Evolutionary conservation across 2,329 filamentous ascomycete species (phyloP).

Genomic region (Tolypocladium ovalisporum): DNA sequence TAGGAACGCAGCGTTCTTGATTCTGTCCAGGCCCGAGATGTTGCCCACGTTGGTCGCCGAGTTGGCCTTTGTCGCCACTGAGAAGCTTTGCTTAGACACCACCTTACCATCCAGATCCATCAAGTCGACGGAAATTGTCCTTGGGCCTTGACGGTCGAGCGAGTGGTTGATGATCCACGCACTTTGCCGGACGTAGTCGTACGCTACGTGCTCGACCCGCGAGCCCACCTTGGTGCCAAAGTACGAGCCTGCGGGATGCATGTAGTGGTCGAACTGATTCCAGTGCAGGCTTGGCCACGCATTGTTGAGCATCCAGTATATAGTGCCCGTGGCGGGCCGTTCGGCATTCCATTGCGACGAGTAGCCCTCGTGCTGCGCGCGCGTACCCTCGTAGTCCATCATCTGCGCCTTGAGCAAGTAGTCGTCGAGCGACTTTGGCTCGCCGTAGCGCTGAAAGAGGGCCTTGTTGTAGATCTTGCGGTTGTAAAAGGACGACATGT

Average conservation of each 20-base stretch:
- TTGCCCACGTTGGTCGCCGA: slow-evolving; percentile 19
- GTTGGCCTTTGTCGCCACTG: slow-evolving; percentile 30
- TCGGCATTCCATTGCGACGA: slow-evolving; percentile 35
- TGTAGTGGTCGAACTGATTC: slow-evolving; percentile 54
- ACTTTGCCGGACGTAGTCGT: slow-evolving; percentile 34
- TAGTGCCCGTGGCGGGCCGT: slow-evolving; percentile 45
- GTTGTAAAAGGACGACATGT: slow-evolving; percentile 41
- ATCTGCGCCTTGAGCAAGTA: slow-evolving; percentile 51
- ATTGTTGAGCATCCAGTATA: slow-evolving; percentile 60
- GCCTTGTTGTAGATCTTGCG: slow-evolving; percentile 47
- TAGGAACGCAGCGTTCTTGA: slow-evolving; percentile 36
- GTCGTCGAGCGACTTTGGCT: slow-evolving; percentile 39
- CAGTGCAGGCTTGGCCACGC: slow-evolving; percentile 57
- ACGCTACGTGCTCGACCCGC: slow-evolving; percentile 41
- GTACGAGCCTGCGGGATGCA: slow-evolving; percentile 45
- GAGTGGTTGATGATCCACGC: slow-evolving; percentile 47
- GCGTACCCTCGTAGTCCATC: slow-evolving; percentile 53
- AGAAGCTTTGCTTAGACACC: slow-evolving; percentile 21
- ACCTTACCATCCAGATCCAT: slow-evolving; percentile 34
- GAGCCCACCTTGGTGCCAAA: slow-evolving; percentile 45
- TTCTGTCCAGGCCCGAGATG: slow-evolving; percentile 13
- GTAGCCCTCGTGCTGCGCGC: slow-evolving; percentile 48
- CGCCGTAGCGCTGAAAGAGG: slow-evolving; percentile 38
- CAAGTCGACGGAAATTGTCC: slow-evolving; percentile 37
- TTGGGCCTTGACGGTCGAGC: slow-evolving; percentile 21